Conservation (phyloP, 768 basidiomycete genomes). For the Candolleomyces efflorescens region DNA sequence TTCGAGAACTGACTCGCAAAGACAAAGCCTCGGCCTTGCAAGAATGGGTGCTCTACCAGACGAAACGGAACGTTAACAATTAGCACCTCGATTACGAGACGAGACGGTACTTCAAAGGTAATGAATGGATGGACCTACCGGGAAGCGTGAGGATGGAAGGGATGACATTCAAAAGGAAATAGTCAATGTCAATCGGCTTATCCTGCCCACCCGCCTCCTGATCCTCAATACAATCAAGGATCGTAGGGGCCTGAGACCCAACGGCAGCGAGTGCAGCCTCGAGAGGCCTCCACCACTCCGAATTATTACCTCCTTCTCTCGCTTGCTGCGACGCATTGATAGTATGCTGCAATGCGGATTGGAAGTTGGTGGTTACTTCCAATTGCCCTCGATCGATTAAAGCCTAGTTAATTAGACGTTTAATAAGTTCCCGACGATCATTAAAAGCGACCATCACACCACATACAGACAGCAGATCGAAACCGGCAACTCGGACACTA, state of each 20-base stretch:
- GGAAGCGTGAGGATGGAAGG: slow-evolving; percentile 69
- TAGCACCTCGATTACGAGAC: neutral
- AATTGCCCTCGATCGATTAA: slow-evolving; percentile 54
- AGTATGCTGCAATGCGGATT: slow-evolving; percentile 48
- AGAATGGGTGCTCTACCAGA: slow-evolving; percentile 84
- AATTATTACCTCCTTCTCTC: slow-evolving; percentile 47
- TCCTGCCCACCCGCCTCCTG: slow-evolving; percentile 59
- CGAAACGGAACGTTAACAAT: neutral
- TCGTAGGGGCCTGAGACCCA: slow-evolving; percentile 73
- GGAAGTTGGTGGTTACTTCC: slow-evolving; percentile 49
- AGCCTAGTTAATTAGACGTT: slow-evolving; percentile 31
- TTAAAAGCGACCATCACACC: neutral
- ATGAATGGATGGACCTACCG: slow-evolving; percentile 50
- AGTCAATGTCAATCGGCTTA: slow-evolving; percentile 74
- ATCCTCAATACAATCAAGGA: slow-evolving; percentile 75
- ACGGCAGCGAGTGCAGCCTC: slow-evolving; percentile 82
- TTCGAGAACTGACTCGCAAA: slow-evolving; percentile 88
- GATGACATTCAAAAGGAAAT: slow-evolving; percentile 72
- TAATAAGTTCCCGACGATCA: neutral
- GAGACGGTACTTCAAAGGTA: neutral
- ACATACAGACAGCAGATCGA: slow-evolving; percentile 75
- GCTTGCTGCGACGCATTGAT: slow-evolving; percentile 53
- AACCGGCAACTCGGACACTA: slow-evolving; percentile 77
- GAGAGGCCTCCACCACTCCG: slow-evolving; percentile 88
- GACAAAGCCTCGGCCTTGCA: slow-evolving; percentile 93